Evolutionary conservation across 257 asterid genomes (phyloP).

Genomic region (Asclepias syriaca): DNA sequence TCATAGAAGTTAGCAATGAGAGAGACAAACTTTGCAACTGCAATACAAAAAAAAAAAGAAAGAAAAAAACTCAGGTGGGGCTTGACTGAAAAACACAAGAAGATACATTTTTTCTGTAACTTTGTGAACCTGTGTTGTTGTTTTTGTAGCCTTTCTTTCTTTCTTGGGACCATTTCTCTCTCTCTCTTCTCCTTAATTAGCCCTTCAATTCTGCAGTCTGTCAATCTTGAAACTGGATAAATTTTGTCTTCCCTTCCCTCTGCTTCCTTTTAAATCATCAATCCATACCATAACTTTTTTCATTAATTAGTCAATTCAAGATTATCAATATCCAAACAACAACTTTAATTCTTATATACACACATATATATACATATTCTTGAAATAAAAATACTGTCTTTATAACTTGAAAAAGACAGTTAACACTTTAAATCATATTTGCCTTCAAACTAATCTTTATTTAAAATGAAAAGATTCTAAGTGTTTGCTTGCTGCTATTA

Average conservation of each 20-base stretch:
- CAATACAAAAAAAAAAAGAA: background rate
- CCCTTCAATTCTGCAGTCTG: background rate
- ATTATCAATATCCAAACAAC: no score
- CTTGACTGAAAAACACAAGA: slow-evolving; percentile 11
- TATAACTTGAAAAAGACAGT: background rate
- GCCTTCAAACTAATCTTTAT: no score
- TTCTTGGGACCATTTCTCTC: slow-evolving; percentile 3
- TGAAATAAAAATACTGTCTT: background rate
- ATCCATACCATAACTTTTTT: background rate
- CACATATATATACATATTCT: no score
- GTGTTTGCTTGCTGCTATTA: background rate
- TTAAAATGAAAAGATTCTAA: no score
- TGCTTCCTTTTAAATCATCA: background rate
- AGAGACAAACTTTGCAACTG: slow-evolving; percentile 27
- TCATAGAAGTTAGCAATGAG: slow-evolving; percentile 34
- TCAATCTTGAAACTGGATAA: slow-evolving; percentile 6
- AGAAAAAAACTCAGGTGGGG: slow-evolving; percentile 5
- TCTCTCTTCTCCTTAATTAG: background rate
- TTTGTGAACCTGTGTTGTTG: slow-evolving; percentile 1
- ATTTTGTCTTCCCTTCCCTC: background rate
- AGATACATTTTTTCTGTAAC: slow-evolving; percentile 1
- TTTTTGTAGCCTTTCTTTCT: background rate
- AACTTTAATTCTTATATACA: no score
- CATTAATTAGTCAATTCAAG: background rate
- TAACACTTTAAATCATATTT: no score